Evolutionary conservation across 192 early-diverging fungal genomes (phyloP), one percentile per base, ranked within the genome.

Genomic region (Tieghemiomyces parasiticus): DNA sequence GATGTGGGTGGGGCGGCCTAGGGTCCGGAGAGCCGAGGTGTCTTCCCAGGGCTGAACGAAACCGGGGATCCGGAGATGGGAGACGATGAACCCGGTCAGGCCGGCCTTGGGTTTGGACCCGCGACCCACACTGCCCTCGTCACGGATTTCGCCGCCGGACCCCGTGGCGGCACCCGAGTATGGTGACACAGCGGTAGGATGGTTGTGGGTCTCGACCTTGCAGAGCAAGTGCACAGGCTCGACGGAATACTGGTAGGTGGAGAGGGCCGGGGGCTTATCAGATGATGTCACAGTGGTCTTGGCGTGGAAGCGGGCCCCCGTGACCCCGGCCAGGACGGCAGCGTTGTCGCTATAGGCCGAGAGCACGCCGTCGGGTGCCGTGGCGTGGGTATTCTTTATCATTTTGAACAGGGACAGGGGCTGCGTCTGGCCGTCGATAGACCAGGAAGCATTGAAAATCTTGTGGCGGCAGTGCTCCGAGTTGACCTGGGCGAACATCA

Each of bases 401-500:
- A 93, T 93, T 59, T 81, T 86, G 72, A 99, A 98, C 46, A 99
- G 80, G 20, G 95, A 97, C 33, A 79, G 66, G 46, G 78, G 76
- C 70, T 82, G 78, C 25, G 81, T 74, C 55, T 81, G 64, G 20
- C 90, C 89, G 68, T 99, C 95, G 55, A 99, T 92, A 12, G 86
- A 92, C 97, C 97, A 99, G 45, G 84, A 74, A n/a, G 95, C 97
- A 60, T 87, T 74, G 80, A 99, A 99, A 66, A 99, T 97, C 80
- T 99, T 98, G 87, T 99, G 97, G 19, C 97, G 81, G 74, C 97
- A 99, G 75, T 99, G 97, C 77, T 99, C 97, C 46, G 93, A 96
- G 76, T 99, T 98, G 65, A 99, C 97, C 70, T 99, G 97, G 38
- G 95, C 95, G 87, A 99, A 99, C 97, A 99, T 99, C 80, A 99